Base-by-base conservation (phyloP, 2,329 filamentous ascomycete species). In the Macrophomina phaseolina region DNA sequence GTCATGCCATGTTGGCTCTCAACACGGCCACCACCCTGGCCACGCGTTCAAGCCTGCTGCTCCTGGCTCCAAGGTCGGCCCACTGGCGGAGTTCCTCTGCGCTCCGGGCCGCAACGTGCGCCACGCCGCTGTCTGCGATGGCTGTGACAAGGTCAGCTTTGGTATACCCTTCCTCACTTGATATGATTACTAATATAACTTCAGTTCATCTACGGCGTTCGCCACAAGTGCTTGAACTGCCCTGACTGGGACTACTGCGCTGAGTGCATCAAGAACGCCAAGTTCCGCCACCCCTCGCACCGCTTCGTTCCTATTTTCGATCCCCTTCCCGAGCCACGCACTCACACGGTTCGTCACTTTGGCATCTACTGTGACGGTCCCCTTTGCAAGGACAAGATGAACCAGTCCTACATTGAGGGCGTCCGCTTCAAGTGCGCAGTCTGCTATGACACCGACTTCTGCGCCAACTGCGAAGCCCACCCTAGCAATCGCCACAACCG, bases 191-290 rank as follows among this genome's bases (percentile, higher is more conserved):
- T 67, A 69, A 49, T 18, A 28, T 16, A 6, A 23, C n/a, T 49
- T 7, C 28, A 89, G 85, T 89, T 88, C 78, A 95, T 99, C 74
- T 85, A 86, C 72, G 96, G 95, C 72, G 86, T 97, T 67, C 94
- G 95, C 72, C 91, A 98, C 87, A 99, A 99, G 85, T 99, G 95
- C 79, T 85, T 98, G 70, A 90, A 93, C 77, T 99, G 95, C 83
- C 95, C 96, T 51, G 95, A 99, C 79, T 99, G 93, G 91, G 95
- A 99, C 75, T 98, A 92, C 81, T 99, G 95, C 83, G 85, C 86
- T 30, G 83, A 87, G 8, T 99, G 96, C 80, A 79, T 92, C 67
- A 81, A 84, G 72, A 87, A 85, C 71, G 90, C 92, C 52, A 79
- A 81, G 68, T 85, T 88, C 73, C 88, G 86, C 60, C 96, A 99